These are phyloP conservation scores for Emergomyces pasteurianus DNA, from an alignment of 2,329 filamentous ascomycete species.

Conservation along the genomic window DNA sequence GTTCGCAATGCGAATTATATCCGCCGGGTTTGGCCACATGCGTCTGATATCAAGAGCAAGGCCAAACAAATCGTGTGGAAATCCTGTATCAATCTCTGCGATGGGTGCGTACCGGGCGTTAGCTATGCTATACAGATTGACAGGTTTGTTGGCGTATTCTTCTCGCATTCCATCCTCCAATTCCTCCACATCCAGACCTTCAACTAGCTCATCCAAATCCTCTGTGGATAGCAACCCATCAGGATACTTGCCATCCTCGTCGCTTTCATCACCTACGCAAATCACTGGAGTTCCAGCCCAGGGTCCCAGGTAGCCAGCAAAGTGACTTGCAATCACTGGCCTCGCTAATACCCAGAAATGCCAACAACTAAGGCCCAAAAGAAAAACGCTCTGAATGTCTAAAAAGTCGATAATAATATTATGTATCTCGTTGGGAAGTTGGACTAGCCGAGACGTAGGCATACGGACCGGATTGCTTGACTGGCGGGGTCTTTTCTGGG, in stretches of 20 bases:
- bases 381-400: constrained; percentile 9
- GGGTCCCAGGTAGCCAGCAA: constrained; percentile 11
- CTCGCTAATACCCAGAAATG: constrained; percentile 13
- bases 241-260: constrained; percentile 6
- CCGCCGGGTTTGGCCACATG: constrained; percentile 9
- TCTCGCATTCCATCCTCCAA: background rate
- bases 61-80: background rate
- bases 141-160: background rate
- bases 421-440: constrained; percentile 9
- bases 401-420: constrained; percentile 9
- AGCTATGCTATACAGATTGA: background rate
- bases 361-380: constrained; percentile 12
- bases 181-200: background rate
- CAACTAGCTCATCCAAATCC: constrained; percentile 2
- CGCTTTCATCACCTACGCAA: constrained; percentile 14
- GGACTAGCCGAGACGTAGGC: background rate
- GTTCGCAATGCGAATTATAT: constrained; percentile 10
- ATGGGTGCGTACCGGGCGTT: background rate
- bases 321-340: constrained; percentile 11
- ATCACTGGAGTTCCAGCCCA: constrained; percentile 21
- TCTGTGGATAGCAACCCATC: constrained; percentile 11
- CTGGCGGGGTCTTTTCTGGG: constrained; percentile 11
- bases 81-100: background rate
- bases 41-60: constrained; percentile 3
- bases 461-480: constrained; percentile 2